Evolutionary conservation across 2,329 filamentous ascomycete species (phyloP), one percentile per base, ranked within the genome.

Genomic region (Pseudopyricularia javanii): DNA sequence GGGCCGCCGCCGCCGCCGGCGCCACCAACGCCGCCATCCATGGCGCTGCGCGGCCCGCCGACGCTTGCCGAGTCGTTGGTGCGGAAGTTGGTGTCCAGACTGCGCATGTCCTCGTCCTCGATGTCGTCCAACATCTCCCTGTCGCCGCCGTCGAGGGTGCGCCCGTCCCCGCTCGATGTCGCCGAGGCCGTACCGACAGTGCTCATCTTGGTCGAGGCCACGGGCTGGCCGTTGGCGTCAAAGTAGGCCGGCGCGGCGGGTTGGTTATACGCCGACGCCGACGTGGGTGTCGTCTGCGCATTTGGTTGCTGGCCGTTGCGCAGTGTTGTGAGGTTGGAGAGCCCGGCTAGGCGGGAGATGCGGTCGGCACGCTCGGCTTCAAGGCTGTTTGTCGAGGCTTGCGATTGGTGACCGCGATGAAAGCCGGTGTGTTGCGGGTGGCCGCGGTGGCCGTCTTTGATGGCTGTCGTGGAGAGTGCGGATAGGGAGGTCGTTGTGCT

Each of bases 391-490:
- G 80, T 79, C 20, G 83, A 85, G 7, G 80, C 68, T 59, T 77
- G 72, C 60, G 79, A 74, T 61, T 81, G 69, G 65, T 82, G 72
- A 50, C 81, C 80, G 56, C 74, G 74, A 54, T 78, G 74, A 54
- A 68, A 67, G 55, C 79, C 76, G 54, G 74, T 70, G 53, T 83
- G 77, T 28, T 82, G 80, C 28, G 85, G 76, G 64, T 90, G 82
- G 57, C 91, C 91, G 56, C 89, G 87, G 64, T 96, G 89, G 60
- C 91, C 91, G 65, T 97, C 91, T 70, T 96, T 95, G 75, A 95
- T 95, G 51, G 91, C 91, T 12, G 89, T 93, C 17, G 91, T 96
- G 15, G 89, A 95, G 49, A 97, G 79, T 40, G 90, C 85, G 26
- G 89, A 95, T 62, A 97, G 84, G 51, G 90, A 94, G 12, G 91